Evolutionary conservation across 495 filamentous ascomycete genomes (phyloP).

Genomic region (Lophiotrema nucula): DNA sequence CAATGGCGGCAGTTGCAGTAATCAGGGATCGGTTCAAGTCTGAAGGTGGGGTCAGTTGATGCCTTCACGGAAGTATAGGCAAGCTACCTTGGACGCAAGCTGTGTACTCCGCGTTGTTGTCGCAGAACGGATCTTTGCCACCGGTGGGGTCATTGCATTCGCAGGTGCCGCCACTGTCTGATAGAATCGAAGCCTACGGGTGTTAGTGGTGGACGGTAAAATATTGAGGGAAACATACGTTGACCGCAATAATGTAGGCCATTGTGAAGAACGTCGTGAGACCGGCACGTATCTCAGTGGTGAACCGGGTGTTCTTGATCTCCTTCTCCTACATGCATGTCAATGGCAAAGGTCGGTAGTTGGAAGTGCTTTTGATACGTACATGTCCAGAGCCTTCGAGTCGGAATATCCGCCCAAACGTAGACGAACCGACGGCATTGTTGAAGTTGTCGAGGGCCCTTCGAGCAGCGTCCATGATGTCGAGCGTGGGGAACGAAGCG

Average conservation of each 20-base stretch:
- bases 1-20: conserved; percentile 77
- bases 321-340: conserved; percentile 51
- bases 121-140: conserved; percentile 52
- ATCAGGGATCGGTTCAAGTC: conserved; percentile 73
- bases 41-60: conserved; percentile 5
- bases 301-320: conserved; percentile 70
- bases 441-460: conserved; percentile 21
- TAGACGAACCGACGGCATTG: conserved; percentile 23
- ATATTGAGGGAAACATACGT: conserved; percentile 41
- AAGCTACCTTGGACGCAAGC: conserved; percentile 51
- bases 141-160: conserved; percentile 55
- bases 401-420: conserved; percentile 54
- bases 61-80: not conserved
- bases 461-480: conserved; percentile 26
- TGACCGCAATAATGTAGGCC: conserved; percentile 76
- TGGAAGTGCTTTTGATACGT: conserved; percentile 35
- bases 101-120: conserved; percentile 55
- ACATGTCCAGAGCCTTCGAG: conserved; percentile 76
- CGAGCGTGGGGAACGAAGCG: not conserved
- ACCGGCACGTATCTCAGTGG: conserved; percentile 78
- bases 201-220: not conserved
- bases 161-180: conserved; percentile 68
- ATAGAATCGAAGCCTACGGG: conserved; percentile 51
- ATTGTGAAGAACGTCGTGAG: conserved; percentile 85
- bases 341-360: conserved; percentile 2